phyloP scores from a whole-genome alignment of 1,284 basidiomycete species.

The Veloboletus limbatus region DNA sequence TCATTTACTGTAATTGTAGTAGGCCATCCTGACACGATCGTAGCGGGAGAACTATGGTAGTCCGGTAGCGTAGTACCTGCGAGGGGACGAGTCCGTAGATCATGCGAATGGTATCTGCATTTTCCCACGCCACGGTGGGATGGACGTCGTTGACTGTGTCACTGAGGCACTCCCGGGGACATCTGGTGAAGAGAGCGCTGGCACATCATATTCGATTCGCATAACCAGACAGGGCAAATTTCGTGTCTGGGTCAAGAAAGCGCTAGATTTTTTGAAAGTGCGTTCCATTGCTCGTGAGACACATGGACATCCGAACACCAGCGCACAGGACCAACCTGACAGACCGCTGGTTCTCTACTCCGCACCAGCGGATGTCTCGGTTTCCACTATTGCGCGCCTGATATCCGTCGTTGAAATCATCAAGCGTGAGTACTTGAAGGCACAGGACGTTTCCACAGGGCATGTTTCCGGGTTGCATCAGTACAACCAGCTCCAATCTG shows the following conservation, averaged over 20 bases:
- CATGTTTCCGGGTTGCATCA: slow-evolving; percentile 65
- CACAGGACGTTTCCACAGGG: slow-evolving; percentile 40
- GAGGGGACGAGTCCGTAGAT: too few relatives aligned
- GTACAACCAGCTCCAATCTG: slow-evolving; percentile 69
- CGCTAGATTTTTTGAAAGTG: slow-evolving; percentile 63
- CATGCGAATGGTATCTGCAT: neutral
- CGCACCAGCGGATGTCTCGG: slow-evolving; percentile 44
- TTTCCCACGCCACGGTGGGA: slow-evolving; percentile 25
- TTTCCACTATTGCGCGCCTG: slow-evolving; percentile 59
- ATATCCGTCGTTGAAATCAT: slow-evolving; percentile 81
- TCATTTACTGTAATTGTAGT: too few relatives aligned
- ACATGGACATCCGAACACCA: slow-evolving; percentile 6
- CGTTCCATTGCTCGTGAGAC: slow-evolving; percentile 16
- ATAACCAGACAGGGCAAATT: slow-evolving; percentile 68
- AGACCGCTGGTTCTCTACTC: slow-evolving; percentile 67
- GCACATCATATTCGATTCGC: slow-evolving; percentile 39
- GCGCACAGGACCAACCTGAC: slow-evolving; percentile 56
- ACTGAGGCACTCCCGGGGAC: slow-evolving; percentile 5
- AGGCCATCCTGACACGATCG: slow-evolving; percentile 10
- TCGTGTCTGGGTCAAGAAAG: slow-evolving; percentile 56
- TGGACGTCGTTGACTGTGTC: slow-evolving; percentile 19
- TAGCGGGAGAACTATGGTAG: slow-evolving; percentile 55
- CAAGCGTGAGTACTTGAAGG: slow-evolving; percentile 73
- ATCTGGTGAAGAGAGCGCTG: slow-evolving; percentile 8
- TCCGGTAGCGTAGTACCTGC: slow-evolving; percentile 36